Conservation (phyloP, 1,139 yeast species). For the Saccharomycopsis hybrid region DNA sequence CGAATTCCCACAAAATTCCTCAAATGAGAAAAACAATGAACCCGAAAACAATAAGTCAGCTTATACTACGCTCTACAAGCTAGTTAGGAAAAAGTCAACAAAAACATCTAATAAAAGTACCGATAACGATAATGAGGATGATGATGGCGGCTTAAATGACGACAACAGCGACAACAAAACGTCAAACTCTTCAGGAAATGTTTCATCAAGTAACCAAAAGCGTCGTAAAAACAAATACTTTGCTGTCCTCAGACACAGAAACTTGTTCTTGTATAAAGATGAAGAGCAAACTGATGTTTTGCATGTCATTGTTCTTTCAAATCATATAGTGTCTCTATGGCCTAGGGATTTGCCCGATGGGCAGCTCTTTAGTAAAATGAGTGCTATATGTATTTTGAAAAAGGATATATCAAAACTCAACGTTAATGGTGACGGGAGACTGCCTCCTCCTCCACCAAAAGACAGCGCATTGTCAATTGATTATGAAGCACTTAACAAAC, state of each 20-base stretch:
- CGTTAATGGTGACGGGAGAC: neutral
- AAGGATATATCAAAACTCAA: slow-evolving; percentile 26
- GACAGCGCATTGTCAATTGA: slow-evolving; percentile 24
- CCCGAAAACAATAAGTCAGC: slow-evolving; percentile 40
- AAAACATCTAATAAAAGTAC: slow-evolving; percentile 19
- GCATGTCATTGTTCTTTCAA: slow-evolving; percentile 72
- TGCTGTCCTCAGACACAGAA: slow-evolving; percentile 76
- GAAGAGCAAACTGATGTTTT: slow-evolving; percentile 59
- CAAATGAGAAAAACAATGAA: slow-evolving; percentile 24
- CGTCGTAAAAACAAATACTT: slow-evolving; percentile 52
- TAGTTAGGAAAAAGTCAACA: slow-evolving; percentile 36
- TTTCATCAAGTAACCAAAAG: slow-evolving; percentile 25
- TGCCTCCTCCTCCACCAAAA: slow-evolving; percentile 26
- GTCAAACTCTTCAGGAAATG: slow-evolving; percentile 9
- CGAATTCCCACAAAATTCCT: slow-evolving; percentile 40
- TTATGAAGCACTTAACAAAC: slow-evolving; percentile 12
- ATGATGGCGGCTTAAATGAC: neutral
- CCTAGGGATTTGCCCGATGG: slow-evolving; percentile 70
- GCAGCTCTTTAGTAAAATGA: slow-evolving; percentile 68
- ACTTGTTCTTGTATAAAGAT: slow-evolving; percentile 71
- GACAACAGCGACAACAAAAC: slow-evolving; percentile 18
- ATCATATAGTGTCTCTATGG: slow-evolving; percentile 76
- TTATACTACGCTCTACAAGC: slow-evolving; percentile 51
- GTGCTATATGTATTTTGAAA: slow-evolving; percentile 67
- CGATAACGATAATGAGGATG: slow-evolving; percentile 24